phyloP scores from a whole-genome alignment of 352 stramenopile genomes.

The Globisporangium perplexum region DNA sequence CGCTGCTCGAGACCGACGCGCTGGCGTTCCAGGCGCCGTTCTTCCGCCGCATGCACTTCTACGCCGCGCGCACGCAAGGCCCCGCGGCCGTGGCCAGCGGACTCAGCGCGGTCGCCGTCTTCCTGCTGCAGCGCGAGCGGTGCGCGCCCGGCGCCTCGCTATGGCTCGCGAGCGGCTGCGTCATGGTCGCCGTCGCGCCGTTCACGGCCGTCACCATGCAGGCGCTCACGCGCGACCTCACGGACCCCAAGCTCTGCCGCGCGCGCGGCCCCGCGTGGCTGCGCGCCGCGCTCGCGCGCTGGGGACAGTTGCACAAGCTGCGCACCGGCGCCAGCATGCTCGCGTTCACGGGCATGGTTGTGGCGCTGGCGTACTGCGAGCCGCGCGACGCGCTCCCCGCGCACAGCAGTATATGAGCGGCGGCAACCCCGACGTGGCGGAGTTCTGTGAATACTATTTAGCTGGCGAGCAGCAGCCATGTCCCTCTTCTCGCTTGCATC shows the following conservation, averaged over 20 bases:
- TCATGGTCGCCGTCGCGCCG: conserved; percentile 30
- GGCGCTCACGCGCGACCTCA: conserved; percentile 22
- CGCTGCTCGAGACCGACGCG: conserved; percentile 50
- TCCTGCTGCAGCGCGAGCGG: conserved; percentile 28
- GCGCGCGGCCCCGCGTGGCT: conserved; percentile 20
- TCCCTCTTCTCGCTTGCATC: not conserved
- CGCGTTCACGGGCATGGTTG: conserved; percentile 32
- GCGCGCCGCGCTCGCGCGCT: conserved; percentile 21
- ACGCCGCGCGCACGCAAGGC: conserved; percentile 57
- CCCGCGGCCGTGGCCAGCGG: conserved; percentile 53
- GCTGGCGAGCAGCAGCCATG: conserved; percentile 1
- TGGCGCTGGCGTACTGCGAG: conserved; percentile 17
- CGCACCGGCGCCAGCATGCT: conserved; percentile 24
- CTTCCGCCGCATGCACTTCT: conserved; percentile 78
- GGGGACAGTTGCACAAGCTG: conserved; percentile 29
- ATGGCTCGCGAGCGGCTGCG: conserved; percentile 38
- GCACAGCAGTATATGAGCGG: not conserved
- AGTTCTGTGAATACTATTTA: conserved; percentile 8
- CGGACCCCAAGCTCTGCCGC: conserved; percentile 16
- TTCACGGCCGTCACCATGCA: conserved; percentile 37
- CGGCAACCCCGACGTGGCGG: not conserved
- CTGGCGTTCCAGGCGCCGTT: conserved; percentile 61
- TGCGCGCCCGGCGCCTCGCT: conserved; percentile 21
- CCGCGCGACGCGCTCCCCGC: not conserved
- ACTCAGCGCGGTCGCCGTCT: conserved; percentile 39